phyloP scores from a whole-genome alignment of 495 filamentous ascomycete species.

The Neurospora sp. region DNA sequence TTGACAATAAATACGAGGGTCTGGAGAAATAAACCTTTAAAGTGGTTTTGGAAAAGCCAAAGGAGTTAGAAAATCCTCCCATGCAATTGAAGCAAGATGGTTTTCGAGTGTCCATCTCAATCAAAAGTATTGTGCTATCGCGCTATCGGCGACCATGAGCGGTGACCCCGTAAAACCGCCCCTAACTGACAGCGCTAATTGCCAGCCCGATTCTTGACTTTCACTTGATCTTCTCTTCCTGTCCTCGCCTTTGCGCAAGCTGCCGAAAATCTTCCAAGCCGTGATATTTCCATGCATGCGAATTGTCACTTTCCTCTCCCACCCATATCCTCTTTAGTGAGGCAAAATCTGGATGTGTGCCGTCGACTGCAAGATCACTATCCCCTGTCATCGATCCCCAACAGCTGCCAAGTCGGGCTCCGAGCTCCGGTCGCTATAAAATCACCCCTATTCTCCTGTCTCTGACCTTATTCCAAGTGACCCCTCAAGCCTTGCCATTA shows the following conservation, averaged over 20 bases:
- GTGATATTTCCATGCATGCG: background rate
- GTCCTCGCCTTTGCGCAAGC: background rate
- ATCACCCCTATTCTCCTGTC: background rate
- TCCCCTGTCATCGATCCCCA: background rate
- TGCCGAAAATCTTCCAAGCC: background rate
- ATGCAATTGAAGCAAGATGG: no score
- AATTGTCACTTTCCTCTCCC: background rate
- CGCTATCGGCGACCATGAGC: background rate
- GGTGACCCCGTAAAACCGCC: background rate
- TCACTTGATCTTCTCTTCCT: background rate
- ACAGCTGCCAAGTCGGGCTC: background rate
- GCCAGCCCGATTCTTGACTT: background rate
- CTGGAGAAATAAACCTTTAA: no score
- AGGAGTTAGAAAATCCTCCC: no score
- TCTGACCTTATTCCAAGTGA: background rate
- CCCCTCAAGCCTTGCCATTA: background rate
- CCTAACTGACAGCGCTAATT: background rate
- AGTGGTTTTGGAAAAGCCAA: no score
- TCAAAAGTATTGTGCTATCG: background rate
- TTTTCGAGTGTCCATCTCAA: background rate
- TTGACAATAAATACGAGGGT: no score
- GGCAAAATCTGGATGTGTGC: background rate
- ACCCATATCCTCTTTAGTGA: background rate
- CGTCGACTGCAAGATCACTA: background rate
- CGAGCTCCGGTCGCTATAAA: background rate